A percentile compares a stretch with the other conserved stretches of the same genome.
These are phyloP conservation scores for Xylariaceae sp. DNA, from an alignment of 2,329 filamentous ascomycete species.

Conservation along the genomic window DNA sequence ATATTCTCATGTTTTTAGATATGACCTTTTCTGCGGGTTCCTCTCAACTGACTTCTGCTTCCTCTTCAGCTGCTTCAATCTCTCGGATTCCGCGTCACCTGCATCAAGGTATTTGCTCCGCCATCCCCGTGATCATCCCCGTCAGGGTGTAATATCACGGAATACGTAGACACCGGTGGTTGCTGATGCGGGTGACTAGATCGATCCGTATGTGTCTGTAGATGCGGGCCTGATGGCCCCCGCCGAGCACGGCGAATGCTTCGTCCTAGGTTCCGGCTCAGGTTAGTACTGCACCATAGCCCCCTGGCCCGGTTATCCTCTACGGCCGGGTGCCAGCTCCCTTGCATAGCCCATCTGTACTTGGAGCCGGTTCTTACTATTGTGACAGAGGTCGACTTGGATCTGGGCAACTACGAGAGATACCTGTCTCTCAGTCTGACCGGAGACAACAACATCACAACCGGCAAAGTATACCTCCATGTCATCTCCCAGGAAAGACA, in stretches of 20 bases:
- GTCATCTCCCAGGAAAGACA: constrained; percentile 68
- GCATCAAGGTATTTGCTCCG: constrained; percentile 53
- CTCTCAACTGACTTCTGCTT: constrained; percentile 45
- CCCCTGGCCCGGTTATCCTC: background rate
- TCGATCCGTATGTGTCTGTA: constrained; percentile 67
- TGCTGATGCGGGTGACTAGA: constrained; percentile 36
- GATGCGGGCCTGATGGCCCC: constrained; percentile 58
- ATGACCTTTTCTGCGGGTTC: background rate
- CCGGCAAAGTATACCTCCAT: constrained; percentile 89
- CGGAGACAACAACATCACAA: constrained; percentile 92
- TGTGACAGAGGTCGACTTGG: constrained; percentile 42
- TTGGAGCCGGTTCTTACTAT: background rate
- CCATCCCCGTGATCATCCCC: constrained; percentile 38
- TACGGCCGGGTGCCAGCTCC: background rate
- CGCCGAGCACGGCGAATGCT: constrained; percentile 64
- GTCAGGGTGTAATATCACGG: background rate
- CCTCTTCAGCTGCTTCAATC: constrained; percentile 73
- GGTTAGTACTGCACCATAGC: constrained; percentile 10
- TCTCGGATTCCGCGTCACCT: constrained; percentile 64
- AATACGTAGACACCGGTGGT: background rate
- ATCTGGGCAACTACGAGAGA: constrained; percentile 53
- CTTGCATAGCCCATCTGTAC: background rate
- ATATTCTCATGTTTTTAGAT: background rate
- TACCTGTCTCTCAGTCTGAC: constrained; percentile 80
- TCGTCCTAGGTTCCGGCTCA: constrained; percentile 72